These are phyloP conservation scores for Microcos paniculata DNA, from an alignment of 345 rosid genomes.

Conservation along the genomic window DNA sequence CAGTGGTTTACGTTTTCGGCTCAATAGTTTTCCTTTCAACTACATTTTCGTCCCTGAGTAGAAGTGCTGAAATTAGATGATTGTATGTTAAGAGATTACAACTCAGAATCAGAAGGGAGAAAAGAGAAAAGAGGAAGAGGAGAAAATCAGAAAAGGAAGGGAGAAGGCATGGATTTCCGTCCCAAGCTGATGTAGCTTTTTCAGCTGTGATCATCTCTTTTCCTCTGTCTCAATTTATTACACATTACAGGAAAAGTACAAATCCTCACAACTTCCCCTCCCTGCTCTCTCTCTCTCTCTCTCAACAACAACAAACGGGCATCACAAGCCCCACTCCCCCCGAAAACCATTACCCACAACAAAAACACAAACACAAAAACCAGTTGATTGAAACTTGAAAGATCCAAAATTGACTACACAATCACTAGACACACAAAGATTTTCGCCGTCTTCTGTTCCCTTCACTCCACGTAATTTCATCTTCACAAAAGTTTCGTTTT, in stretches of 20 bases:
- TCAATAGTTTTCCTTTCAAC: too few species aligned
- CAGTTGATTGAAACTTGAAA: not conserved
- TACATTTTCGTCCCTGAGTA: too few species aligned
- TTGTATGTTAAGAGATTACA: not conserved
- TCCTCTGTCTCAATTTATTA: not conserved
- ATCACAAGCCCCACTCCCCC: not conserved
- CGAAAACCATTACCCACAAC: not conserved
- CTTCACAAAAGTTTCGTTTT: not conserved
- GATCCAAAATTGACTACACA: not conserved
- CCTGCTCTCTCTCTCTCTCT: not conserved
- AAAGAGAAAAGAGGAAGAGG: too few species aligned
- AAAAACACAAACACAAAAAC: not conserved
- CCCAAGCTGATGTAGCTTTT: not conserved
- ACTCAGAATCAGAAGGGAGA: not conserved
- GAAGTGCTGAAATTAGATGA: too few species aligned
- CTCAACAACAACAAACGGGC: not conserved
- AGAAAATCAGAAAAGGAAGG: too few species aligned
- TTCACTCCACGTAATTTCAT: not conserved
- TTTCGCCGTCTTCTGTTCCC: not conserved
- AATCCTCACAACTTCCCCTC: not conserved
- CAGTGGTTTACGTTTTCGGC: too few species aligned
- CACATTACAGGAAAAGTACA: constrained; percentile 1
- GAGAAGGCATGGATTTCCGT: not conserved
- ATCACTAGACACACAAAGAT: not conserved
- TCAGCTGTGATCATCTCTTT: not conserved